Conservation (phyloP, 1,284 basidiomycete species). For the Serendipita sp. region DNA sequence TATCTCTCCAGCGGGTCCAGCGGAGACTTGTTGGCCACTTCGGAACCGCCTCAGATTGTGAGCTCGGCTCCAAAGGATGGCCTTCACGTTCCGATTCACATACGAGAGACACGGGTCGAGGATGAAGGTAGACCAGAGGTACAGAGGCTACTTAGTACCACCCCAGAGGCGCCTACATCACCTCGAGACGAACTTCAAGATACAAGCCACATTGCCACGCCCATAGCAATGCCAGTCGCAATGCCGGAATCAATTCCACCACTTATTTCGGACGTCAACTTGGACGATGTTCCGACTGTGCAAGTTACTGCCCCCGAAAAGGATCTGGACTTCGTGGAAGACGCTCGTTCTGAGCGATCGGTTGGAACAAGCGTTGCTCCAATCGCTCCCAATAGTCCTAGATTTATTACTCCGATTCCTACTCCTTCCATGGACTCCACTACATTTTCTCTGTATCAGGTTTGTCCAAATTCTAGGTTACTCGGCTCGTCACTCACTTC, state of each 20-base stretch:
- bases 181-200: background rate
- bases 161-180: background rate
- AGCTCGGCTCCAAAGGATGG: background rate
- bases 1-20: too few relatives aligned
- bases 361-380: background rate
- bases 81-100: background rate
- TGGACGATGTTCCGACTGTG: background rate
- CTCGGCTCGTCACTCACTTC: background rate
- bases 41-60: background rate
- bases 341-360: conserved; percentile 2
- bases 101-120: background rate
- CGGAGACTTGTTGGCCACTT: background rate
- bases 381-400: background rate
- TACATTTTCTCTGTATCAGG: background rate
- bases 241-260: too few relatives aligned
- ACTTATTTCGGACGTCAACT: background rate
- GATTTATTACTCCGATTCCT: background rate
- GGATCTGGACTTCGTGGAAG: background rate
- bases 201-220: too few relatives aligned
- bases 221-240: too few relatives aligned
- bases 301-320: background rate
- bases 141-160: background rate
- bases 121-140: background rate
- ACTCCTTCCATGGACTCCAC: background rate
- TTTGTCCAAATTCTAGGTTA: background rate